Conservation (phyloP, 2,329 filamentous ascomycete genomes). For the Aspergillus proliferans region DNA sequence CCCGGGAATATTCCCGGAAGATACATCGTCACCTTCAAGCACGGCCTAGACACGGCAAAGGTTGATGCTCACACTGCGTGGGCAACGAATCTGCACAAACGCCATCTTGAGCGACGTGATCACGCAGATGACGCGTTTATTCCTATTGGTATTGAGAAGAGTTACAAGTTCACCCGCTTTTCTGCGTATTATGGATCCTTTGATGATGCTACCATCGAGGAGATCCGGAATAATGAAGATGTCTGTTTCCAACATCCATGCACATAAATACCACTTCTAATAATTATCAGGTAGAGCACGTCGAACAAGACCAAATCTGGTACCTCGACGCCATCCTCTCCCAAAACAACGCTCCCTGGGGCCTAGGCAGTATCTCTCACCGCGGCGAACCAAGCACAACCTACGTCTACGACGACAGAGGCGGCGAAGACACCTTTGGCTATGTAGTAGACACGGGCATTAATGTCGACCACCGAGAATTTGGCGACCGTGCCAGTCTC, state of each 20-base stretch:
- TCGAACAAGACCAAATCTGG: conserved; percentile 22
- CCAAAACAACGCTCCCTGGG: conserved; percentile 26
- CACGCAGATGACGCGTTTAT: conserved; percentile 7
- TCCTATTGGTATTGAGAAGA: conserved; percentile 33
- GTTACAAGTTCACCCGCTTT: conserved; percentile 38
- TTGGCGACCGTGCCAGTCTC: conserved; percentile 30
- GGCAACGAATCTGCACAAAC: conserved; percentile 16
- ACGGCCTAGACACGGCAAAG: conserved; percentile 10
- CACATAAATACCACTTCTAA: neutral
- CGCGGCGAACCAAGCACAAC: conserved; percentile 13
- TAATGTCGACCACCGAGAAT: conserved; percentile 27
- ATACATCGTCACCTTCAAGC: conserved; percentile 21
- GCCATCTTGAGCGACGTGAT: conserved; percentile 12
- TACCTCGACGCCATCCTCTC: conserved; percentile 13
- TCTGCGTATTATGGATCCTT: conserved; percentile 41
- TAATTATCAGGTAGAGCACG: conserved; percentile 15
- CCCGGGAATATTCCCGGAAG: conserved; percentile 14
- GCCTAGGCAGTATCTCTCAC: conserved; percentile 30
- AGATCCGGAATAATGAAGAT: conserved; percentile 33
- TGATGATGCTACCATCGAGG: conserved; percentile 36
- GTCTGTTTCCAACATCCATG: conserved; percentile 16
- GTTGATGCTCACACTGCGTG: conserved; percentile 16
- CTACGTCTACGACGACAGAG: conserved; percentile 32
- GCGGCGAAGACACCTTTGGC: conserved; percentile 29
- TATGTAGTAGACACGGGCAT: conserved; percentile 39